These are phyloP conservation scores for Parietaria judaica DNA, from an alignment of 306 rosid species.

Conservation along the genomic window DNA sequence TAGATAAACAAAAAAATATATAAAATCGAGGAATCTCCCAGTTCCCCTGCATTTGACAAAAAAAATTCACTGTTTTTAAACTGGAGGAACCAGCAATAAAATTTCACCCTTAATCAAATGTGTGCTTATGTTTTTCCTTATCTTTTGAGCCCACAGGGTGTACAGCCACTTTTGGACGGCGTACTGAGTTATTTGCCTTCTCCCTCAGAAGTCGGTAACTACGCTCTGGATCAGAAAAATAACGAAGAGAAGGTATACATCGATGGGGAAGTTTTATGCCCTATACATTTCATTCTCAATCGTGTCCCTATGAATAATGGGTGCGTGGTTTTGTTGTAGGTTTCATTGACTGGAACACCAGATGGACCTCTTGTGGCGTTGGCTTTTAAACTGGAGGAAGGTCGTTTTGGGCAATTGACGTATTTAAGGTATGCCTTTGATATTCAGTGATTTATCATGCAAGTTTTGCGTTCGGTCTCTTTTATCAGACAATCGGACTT, in stretches of 20 bases:
- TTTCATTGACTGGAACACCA: slow-evolving; percentile 65
- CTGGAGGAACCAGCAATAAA: too few species aligned
- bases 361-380: slow-evolving; percentile 94
- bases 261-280: slow-evolving; percentile 11
- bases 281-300: slow-evolving; percentile 6
- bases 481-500: slow-evolving; percentile 12
- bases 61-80: too few species aligned
- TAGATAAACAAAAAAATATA: not conserved
- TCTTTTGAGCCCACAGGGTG: slow-evolving; percentile 60
- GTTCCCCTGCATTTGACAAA: not conserved
- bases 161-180: slow-evolving; percentile 91
- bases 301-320: slow-evolving; percentile 16
- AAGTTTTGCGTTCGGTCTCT: slow-evolving; percentile 3
- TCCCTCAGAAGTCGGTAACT: slow-evolving; percentile 77
- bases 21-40: not conserved
- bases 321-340: slow-evolving; percentile 37
- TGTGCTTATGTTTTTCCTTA: slow-evolving; percentile 19
- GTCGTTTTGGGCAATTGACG: slow-evolving; percentile 89
- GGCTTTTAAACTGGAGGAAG: slow-evolving; percentile 98
- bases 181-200: slow-evolving; percentile 86
- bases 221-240: slow-evolving; percentile 88
- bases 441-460: slow-evolving; percentile 9
- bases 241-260: slow-evolving; percentile 74
- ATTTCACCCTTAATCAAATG: not conserved
- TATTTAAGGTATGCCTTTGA: slow-evolving; percentile 60